phyloP scores from a whole-genome alignment of 192 early-diverging fungal species.

The Cetraspora pellucida region DNA sequence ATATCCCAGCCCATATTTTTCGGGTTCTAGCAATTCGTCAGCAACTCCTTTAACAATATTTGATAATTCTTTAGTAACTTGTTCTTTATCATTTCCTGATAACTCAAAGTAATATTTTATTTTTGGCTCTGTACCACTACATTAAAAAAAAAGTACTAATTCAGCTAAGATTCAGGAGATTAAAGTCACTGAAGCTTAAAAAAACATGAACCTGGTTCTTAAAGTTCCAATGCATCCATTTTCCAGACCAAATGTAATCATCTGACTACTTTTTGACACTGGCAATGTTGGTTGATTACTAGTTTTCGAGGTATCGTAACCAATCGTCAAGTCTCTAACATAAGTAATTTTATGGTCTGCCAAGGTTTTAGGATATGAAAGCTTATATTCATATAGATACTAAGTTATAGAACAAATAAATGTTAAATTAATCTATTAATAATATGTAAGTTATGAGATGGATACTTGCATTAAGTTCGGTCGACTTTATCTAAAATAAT shows the following conservation, averaged over 20 bases:
- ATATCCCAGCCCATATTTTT: slow-evolving; percentile 53
- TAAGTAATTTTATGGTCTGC: slow-evolving; percentile 66
- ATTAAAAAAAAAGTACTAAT: slow-evolving; percentile 14
- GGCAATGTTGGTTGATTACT: slow-evolving; percentile 70
- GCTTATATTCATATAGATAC: slow-evolving; percentile 45
- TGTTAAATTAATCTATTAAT: not conserved
- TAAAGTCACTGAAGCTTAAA: slow-evolving; percentile 34
- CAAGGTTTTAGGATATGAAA: slow-evolving; percentile 73
- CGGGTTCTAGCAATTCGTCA: slow-evolving; percentile 52
- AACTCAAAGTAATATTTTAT: slow-evolving; percentile 86
- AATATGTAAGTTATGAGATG: not conserved
- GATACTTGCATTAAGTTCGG: not conserved
- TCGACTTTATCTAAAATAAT: not conserved
- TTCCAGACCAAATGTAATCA: slow-evolving; percentile 87
- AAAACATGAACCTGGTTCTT: slow-evolving; percentile 51
- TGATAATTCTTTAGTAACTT: slow-evolving; percentile 53
- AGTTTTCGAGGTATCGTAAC: slow-evolving; percentile 76
- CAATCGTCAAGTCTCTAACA: slow-evolving; percentile 87
- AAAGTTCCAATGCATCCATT: slow-evolving; percentile 69
- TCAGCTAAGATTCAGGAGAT: not conserved
- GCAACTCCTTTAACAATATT: slow-evolving; percentile 57
- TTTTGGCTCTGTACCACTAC: slow-evolving; percentile 88
- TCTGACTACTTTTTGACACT: slow-evolving; percentile 75
- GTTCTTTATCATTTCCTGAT: slow-evolving; percentile 49
- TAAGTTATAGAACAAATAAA: slow-evolving; percentile 20